Evolutionary conservation across 139 green algal species (phyloP).

Genomic region (Trebouxia sp.): DNA sequence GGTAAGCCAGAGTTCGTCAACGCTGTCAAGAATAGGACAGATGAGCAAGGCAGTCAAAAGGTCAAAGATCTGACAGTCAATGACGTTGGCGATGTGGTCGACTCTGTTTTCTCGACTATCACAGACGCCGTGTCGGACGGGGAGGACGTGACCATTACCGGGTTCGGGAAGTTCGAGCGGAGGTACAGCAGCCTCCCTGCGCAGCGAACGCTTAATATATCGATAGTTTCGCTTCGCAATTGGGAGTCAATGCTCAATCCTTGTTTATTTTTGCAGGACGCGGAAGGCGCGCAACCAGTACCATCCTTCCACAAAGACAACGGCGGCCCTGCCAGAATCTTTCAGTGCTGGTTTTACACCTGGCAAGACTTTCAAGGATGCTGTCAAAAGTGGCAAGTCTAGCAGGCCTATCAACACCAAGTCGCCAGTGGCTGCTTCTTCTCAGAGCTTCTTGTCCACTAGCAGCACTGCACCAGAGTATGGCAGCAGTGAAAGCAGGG

Average conservation of each 20-base stretch:
- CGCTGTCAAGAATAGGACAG: background rate
- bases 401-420: too few relatives aligned
- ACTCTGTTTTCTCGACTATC: background rate
- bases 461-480: too few relatives aligned
- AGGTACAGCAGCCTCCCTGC: background rate
- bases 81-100: background rate
- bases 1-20: background rate
- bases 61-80: background rate
- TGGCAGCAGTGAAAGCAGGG: too few relatives aligned
- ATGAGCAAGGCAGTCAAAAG: background rate
- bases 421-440: too few relatives aligned
- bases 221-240: background rate
- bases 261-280: background rate
- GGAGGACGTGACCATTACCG: background rate
- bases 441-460: too few relatives aligned
- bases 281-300: constrained; percentile 45
- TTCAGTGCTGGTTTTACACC: constrained; percentile 43
- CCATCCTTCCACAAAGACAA: constrained; percentile 51
- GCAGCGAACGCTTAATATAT: background rate
- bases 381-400: too few relatives aligned
- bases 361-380: constrained; percentile 50
- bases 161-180: constrained; percentile 26
- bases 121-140: background rate
- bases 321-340: constrained; percentile 44
- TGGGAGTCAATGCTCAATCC: background rate